Percentiles rank a stretch among this genome's conserved stretches.
Evolutionary conservation across 2,329 filamentous ascomycete species (phyloP).

Genomic region (Byssoonygena ceratinophila): DNA sequence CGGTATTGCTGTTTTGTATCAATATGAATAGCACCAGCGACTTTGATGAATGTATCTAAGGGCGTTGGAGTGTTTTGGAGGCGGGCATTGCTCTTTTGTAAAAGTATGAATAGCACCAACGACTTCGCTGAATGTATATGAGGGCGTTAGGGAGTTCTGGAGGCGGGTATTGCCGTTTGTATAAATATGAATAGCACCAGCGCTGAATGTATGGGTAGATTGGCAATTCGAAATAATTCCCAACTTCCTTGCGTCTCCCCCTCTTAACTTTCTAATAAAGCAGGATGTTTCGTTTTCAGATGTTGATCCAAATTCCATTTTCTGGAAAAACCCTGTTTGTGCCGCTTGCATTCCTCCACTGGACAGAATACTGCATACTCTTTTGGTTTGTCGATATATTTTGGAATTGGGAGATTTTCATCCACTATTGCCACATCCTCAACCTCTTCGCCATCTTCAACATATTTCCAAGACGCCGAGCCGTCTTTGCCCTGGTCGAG

Average conservation of each 20-base stretch:
- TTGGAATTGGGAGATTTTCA: not conserved
- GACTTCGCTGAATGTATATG: no score
- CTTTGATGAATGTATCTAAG: no score
- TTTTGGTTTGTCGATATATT: slow-evolving; percentile 10
- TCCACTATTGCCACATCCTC: slow-evolving; percentile 11
- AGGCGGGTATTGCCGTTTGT: no score
- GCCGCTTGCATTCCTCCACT: slow-evolving; percentile 22
- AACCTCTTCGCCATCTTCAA: slow-evolving; percentile 20
- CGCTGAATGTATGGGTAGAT: no score
- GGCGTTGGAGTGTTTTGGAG: no score
- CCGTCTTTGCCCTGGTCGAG: slow-evolving; percentile 18
- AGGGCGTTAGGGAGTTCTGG: no score
- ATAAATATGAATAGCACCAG: no score
- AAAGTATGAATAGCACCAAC: no score
- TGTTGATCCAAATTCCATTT: slow-evolving; percentile 32
- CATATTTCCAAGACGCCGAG: slow-evolving; percentile 21
- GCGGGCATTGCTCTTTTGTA: no score
- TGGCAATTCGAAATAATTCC: no score
- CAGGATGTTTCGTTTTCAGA: slow-evolving; percentile 26
- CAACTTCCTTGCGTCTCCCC: no score
- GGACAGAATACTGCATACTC: slow-evolving; percentile 25
- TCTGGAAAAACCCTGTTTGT: slow-evolving; percentile 27
- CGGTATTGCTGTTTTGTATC: not conserved
- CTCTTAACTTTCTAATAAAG: not conserved
- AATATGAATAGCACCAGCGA: not conserved